phyloP scores from a whole-genome alignment of 306 rosid species.

The Ochetophila trinervis region DNA sequence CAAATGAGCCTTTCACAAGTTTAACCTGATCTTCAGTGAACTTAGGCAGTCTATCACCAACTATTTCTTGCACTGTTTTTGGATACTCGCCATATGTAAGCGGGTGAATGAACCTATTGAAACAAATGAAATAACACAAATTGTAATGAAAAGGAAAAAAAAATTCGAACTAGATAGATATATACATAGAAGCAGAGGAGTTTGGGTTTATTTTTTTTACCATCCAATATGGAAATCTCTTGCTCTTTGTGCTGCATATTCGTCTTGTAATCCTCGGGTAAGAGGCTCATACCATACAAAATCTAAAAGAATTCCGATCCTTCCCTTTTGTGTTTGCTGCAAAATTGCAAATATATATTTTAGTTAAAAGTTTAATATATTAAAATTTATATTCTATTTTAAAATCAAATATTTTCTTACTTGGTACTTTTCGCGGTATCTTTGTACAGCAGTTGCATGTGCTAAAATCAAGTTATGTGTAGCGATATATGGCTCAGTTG shows the following conservation, averaged over 20 bases:
- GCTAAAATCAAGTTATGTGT: constrained; percentile 80
- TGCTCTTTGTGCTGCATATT: constrained; percentile 3
- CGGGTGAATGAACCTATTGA: constrained; percentile 83
- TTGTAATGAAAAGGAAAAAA: not conserved
- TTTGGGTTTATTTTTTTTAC: not conserved
- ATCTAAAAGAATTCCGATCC: not conserved
- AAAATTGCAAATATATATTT: not conserved
- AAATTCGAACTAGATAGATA: not conserved
- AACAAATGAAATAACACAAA: not conserved
- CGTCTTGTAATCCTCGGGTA: not conserved
- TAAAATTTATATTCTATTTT: not conserved
- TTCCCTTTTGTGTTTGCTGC: not conserved
- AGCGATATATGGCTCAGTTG: constrained; percentile 79
- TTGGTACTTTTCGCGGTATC: constrained; percentile 75
- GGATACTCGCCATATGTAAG: constrained; percentile 91
- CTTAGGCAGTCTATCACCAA: constrained; percentile 77
- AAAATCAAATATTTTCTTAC: constrained; percentile 25
- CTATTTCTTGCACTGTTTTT: constrained; percentile 68
- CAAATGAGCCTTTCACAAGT: constrained; percentile 75
- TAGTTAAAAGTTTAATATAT: not conserved
- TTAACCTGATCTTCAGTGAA: constrained; percentile 75
- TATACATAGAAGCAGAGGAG: not conserved
- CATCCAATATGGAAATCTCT: not conserved
- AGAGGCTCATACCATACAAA: not conserved
- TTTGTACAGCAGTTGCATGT: constrained; percentile 78